Conservation (phyloP, 345 rosid species). For the Lepidium aucheri region DNA sequence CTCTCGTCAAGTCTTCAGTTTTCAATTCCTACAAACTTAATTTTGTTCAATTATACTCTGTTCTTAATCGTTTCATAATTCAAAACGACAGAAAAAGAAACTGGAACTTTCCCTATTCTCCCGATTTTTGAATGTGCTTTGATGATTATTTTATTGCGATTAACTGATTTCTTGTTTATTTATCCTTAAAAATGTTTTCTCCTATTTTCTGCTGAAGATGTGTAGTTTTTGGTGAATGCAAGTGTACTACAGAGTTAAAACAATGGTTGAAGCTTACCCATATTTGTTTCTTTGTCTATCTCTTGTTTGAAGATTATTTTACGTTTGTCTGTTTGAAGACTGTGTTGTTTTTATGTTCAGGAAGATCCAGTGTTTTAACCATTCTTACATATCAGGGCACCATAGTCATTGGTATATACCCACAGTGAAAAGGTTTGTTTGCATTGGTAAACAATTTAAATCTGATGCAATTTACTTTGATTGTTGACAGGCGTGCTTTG, state of each 20-base stretch:
- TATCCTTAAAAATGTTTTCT: not conserved
- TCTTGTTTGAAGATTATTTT: not conserved
- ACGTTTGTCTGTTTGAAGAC: not conserved
- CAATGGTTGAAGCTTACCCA: not conserved
- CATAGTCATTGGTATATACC: not conserved
- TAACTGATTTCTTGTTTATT: not conserved
- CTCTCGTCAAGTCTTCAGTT: not conserved
- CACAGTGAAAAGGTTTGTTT: constrained; percentile 11
- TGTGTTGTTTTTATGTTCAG: not conserved
- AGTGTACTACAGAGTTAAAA: not conserved
- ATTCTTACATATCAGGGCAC: not conserved
- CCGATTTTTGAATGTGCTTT: not conserved
- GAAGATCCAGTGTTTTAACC: not conserved
- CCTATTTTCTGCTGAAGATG: not conserved
- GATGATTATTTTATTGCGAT: not conserved
- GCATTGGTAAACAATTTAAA: not conserved
- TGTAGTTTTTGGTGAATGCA: not conserved
- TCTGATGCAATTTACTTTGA: not conserved
- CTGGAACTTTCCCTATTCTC: not conserved
- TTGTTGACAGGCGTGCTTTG: not conserved
- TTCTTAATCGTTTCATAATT: not conserved
- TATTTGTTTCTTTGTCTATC: constrained; percentile 4
- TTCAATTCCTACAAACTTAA: not conserved
- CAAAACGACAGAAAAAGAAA: not conserved
- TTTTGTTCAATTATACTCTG: not conserved